Percentiles rank a stretch among this genome's conserved stretches.
Conservation (phyloP, 164 flowering plant species). For the Annona cherimola region DNA sequence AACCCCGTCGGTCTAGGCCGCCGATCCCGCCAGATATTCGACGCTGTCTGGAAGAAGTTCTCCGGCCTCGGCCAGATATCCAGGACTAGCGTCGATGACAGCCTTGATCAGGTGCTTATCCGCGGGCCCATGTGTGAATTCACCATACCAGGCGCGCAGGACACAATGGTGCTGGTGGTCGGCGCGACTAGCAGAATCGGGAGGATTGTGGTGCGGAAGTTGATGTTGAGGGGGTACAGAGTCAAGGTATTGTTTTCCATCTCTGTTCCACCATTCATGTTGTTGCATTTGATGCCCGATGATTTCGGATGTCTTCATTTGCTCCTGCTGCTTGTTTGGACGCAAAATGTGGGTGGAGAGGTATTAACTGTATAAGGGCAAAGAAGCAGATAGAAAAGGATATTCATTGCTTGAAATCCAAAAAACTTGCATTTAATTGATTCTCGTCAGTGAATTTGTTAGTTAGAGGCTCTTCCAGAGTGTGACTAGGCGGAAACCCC, state of each 20-base stretch:
- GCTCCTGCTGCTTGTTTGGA: no score
- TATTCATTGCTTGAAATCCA: no score
- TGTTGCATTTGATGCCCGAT: not conserved
- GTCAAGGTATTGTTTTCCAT: constrained; percentile 54
- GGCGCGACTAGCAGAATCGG: constrained; percentile 95
- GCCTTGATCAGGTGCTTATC: constrained; percentile 39
- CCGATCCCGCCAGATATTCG: constrained; percentile 77
- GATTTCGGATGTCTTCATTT: no score
- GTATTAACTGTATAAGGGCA: no score
- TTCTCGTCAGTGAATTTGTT: no score
- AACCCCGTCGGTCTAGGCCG: constrained; percentile 96
- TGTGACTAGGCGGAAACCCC: no score
- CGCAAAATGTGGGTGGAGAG: no score
- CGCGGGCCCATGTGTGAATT: constrained; percentile 93
- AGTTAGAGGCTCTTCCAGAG: no score
- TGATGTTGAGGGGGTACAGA: constrained; percentile 88
- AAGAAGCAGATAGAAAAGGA: no score
- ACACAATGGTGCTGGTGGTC: constrained; percentile 79
- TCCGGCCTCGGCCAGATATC: constrained; percentile 91
- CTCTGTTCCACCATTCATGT: not conserved
- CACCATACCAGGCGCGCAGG: constrained; percentile 89
- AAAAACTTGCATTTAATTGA: no score
- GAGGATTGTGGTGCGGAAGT: constrained; percentile 75
- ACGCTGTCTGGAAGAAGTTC: constrained; percentile 90
- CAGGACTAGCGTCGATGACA: constrained; percentile 62